phyloP scores from a whole-genome alignment of 345 rosid species.

The Arabidopsis thaliana region TAIR10.1 NC_003070.9:13537001-13537500 shows the following conservation, averaged over 20 bases:
- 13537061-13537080: slow-evolving; percentile 21
- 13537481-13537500: slow-evolving; percentile 98
- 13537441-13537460: slow-evolving; percentile 90
- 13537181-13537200: neutral
- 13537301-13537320: slow-evolving; percentile 63
- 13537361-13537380: slow-evolving; percentile 15
- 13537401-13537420: slow-evolving; percentile 23
- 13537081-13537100: slow-evolving; percentile 60
- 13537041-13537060: slow-evolving; percentile 7
- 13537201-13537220: slow-evolving; percentile 20
- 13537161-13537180: slow-evolving; percentile 95
- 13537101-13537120: slow-evolving; percentile 97
- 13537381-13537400: slow-evolving; percentile 14
- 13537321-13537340: slow-evolving; percentile 19
- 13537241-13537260: slow-evolving; percentile 91
- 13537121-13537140: slow-evolving; percentile 92
- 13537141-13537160: slow-evolving; percentile 99
- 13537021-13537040: slow-evolving; percentile 65
- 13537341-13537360: slow-evolving; percentile 8
- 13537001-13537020: slow-evolving; percentile 97
- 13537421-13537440: slow-evolving; percentile 96
- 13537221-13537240: slow-evolving; percentile 35
- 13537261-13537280: slow-evolving; percentile 91
- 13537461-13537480: slow-evolving; percentile 89
- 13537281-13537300: slow-evolving; percentile 99